Base-by-base conservation (phyloP, 2,329 filamentous ascomycete genomes). In the Exophiala calicioides region DNA sequence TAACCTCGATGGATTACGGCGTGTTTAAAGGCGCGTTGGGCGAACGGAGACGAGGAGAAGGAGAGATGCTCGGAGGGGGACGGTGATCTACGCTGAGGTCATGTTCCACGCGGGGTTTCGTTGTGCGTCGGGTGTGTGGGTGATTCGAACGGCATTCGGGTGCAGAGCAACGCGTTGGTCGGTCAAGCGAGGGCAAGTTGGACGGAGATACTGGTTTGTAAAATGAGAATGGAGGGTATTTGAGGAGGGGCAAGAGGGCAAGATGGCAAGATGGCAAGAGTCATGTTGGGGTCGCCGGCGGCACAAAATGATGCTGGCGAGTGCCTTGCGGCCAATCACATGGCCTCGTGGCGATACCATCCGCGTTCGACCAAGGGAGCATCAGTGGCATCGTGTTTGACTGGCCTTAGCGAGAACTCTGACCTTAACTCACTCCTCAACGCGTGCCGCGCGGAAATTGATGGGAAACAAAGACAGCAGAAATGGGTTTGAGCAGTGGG, bases 1-100 rank as follows among this genome's bases (percentile, higher is more conserved):
- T 89, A 84, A 85, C 82, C 86, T 85, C 86, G 58, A 58, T 47
- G 84, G 85, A 84, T 78, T 85, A 90, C 89, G 86, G 89, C 89
- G 65, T 90, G 64, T 90, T 93, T 90, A 89, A 91, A 90, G 86
- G 86, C 72, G 73, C 45, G 36, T 10, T 36, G 34, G 32, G 47
- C 47, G 50, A 39, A 32, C 44, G 43, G 48, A 49, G 45, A 50
- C 49, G 35, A 19, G 27, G 48, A 24, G 27, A 31, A 23, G 24
- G 19, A 19, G 16, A 27, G 18, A 19, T 20, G 35, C 4, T 33
- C 5, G 10, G 27, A 38, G 15, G 15, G 18, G 23, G 5, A 26
- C 27, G 26, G 18, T 37, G 44, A 45, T 26, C 50, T 39, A 53
- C 36, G 8, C 38, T 18, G 15, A 35, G 27, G 44, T 47, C 51